Evolutionary conservation across 345 rosid species (phyloP), one percentile per base, ranked within the genome.

Genomic region (Pugionium cornutum): DNA sequence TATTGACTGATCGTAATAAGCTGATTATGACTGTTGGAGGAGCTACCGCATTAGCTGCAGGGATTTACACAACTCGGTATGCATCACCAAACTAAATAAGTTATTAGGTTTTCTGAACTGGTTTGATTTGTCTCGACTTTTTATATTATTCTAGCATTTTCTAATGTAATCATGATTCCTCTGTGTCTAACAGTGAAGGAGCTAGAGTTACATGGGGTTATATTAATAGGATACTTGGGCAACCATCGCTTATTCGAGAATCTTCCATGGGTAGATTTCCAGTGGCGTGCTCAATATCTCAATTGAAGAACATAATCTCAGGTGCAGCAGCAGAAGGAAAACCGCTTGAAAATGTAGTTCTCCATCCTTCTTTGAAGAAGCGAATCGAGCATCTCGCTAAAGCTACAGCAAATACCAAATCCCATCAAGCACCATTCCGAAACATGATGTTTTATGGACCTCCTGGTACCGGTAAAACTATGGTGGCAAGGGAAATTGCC

Each of bases 371-470:
- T 33, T 59, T 92, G 64, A 84, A 88, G 78, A 84, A 78, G 75
- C 81, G 92, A 78, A 88, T 92, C 64, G 89, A 86, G 70, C 91
- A 83, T 62, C 98, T 92, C 36, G 94, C 94, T 58, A 84, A 79
- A 79, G 90, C 96, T 66, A 89, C 99, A 8, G 62, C 88, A 28
- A 92, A 92, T 75, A 89, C 94, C 49, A 89, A 88, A 71, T 70
- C 76, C 30, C 97, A 92, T 47, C 81, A 83, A 69, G 97, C 98
- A 44, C 98, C 97, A 43, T 89, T 89, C 76, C 87, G 90, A 33
- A 92, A 89, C 77, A 89, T 92, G 98, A 66, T 92, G 83, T 92
- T 92, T 79, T 92, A 92, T 58, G 97, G 98, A 40, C 94, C 91
- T 66, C 97, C 97, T 51, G 98, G 98, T 68, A 92, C 98, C 7